Evolutionary conservation across 768 basidiomycete species (phyloP).

Genomic region (Russula ochroleuca): DNA sequence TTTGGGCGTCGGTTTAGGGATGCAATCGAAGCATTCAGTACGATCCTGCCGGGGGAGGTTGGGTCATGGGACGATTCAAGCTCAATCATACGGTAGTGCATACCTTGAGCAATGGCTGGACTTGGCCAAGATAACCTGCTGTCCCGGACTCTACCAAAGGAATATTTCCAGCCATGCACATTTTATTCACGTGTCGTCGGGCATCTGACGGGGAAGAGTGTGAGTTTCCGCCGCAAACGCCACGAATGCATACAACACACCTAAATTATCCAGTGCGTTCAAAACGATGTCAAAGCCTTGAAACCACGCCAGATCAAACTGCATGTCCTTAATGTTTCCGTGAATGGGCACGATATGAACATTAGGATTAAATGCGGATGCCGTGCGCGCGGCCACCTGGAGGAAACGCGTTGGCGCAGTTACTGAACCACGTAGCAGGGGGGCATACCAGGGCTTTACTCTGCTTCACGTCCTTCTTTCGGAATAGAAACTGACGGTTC

Average conservation of each 20-base stretch:
- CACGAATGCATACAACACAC: constrained; percentile 41
- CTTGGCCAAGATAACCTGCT: constrained; percentile 94
- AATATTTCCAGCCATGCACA: constrained; percentile 90
- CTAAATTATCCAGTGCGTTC: constrained; percentile 95
- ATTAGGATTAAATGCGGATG: constrained; percentile 80
- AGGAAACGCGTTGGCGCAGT: background rate
- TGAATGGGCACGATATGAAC: constrained; percentile 85
- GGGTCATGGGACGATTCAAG: background rate
- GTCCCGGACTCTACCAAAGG: constrained; percentile 96
- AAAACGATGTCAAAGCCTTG: constrained; percentile 85
- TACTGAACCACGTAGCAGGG: background rate
- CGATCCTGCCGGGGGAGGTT: constrained; percentile 49
- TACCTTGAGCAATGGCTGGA: constrained; percentile 89
- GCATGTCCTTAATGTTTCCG: constrained; percentile 90
- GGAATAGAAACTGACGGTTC: constrained; percentile 95
- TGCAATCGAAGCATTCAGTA: constrained; percentile 95
- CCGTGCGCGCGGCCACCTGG: constrained; percentile 80
- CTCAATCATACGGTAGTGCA: constrained; percentile 9
- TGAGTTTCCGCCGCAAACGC: background rate
- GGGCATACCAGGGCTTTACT: constrained; percentile 83
- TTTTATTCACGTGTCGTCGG: constrained; percentile 91
- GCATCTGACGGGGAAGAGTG: constrained; percentile 56
- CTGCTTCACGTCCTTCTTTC: constrained; percentile 95
- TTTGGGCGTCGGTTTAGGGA: constrained; percentile 89
- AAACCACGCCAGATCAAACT: constrained; percentile 91